Evolutionary conservation across 306 rosid genomes (phyloP), one percentile per base, ranked within the genome.

Genomic region (Acacia crassicarpa): DNA sequence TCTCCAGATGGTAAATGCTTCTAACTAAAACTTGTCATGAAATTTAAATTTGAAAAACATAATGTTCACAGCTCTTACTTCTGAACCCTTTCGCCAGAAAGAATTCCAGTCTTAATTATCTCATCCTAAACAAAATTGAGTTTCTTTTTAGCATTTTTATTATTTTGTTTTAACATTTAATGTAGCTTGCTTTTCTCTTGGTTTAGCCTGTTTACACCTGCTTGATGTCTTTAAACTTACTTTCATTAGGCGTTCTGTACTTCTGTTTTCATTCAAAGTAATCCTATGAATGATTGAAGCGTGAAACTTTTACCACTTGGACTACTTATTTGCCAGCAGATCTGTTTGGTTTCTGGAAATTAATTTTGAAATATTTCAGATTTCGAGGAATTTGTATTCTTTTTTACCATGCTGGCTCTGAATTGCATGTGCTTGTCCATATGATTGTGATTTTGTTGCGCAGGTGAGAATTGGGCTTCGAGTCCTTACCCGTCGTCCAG

Each of bases 381-480:
- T 44, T 62, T 77, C 49, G 30, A 54, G 46, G 25, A 58, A 67
- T 46, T 63, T 62, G 3, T 62, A 62, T 62, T 62, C 30, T n/a
- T 58, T n/a, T 58, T 58, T 71, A 56, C 41, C 32, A 22, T 48
- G 32, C 23, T 77, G 33, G 45, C 32, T 59, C 7, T 44, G 33
- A 63, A 56, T 25, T 84, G 75, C 71, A 35, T 38, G 1, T 41
- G 0, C 78, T 9, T 72, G 49, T 53, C 12, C 20, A 20, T 41
- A 4, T 68, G 9, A 6, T 22, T 69, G 74, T 43, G 35, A 43
- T 22, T 69, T 43, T 22, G 19, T 15, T 77, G 40, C 81, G 20
- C 83, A 95, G 97, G 98, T 95, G 63, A 88, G 56, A 70, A 93
- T 95, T 71, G 98, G 88, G 67, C 98, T 95, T 86, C 94, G 98